Evolutionary conservation across 768 basidiomycete genomes (phyloP).

Genomic region (Suillus subluteus): DNA sequence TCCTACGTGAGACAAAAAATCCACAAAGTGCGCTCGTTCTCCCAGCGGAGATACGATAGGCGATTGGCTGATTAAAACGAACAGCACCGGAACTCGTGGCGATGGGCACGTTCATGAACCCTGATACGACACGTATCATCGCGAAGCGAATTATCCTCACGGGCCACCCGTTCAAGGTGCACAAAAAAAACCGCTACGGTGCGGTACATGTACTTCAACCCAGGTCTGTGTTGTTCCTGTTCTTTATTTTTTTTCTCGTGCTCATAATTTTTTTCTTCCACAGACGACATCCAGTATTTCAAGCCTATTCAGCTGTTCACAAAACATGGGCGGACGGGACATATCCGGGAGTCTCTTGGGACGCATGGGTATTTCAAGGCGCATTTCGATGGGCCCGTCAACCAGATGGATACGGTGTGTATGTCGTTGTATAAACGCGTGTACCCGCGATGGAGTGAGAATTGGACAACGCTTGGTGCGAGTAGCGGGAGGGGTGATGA

Average conservation of each 20-base stretch:
- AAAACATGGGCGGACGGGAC: slow-evolving; percentile 79
- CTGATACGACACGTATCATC: slow-evolving; percentile 89
- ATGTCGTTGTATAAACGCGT: slow-evolving; percentile 91
- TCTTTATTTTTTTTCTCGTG: slow-evolving; percentile 3
- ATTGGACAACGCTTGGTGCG: slow-evolving; percentile 43
- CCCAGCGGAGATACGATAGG: slow-evolving; percentile 2
- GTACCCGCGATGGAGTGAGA: slow-evolving; percentile 62
- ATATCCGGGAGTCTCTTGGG: slow-evolving; percentile 73
- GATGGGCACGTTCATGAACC: slow-evolving; percentile 79
- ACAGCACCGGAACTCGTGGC: slow-evolving; percentile 85
- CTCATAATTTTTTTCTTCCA: slow-evolving; percentile 11
- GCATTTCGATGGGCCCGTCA: slow-evolving; percentile 90
- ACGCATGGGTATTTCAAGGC: slow-evolving; percentile 99
- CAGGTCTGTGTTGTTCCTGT: slow-evolving; percentile 48
- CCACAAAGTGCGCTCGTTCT: slow-evolving; percentile 55
- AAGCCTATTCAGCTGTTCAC: slow-evolving; percentile 88
- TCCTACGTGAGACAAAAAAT: slow-evolving; percentile 73
- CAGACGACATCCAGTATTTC: slow-evolving; percentile 91
- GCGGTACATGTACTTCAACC: slow-evolving; percentile 98
- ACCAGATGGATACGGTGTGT: slow-evolving; percentile 97
- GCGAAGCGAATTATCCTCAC: slow-evolving; percentile 95
- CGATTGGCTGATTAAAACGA: neutral
- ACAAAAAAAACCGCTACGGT: slow-evolving; percentile 95
- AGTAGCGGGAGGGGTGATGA: slow-evolving; percentile 22
- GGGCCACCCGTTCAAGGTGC: slow-evolving; percentile 95